Evolutionary conservation across 352 stramenopile species (phyloP).

Genomic region (Thraustochytrium sp.): DNA sequence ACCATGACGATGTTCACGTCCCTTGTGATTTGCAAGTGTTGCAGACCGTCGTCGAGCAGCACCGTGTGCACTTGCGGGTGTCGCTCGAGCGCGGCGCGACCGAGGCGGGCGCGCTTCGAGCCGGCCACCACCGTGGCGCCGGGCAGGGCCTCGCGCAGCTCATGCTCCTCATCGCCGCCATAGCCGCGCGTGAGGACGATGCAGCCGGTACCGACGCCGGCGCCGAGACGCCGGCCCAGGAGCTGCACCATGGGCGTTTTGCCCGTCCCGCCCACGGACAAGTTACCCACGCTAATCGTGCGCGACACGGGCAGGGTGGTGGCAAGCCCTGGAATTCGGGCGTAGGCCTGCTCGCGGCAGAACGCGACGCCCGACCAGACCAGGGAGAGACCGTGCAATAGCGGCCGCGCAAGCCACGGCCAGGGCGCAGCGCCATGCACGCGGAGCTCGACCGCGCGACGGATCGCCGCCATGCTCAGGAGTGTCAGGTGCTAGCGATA

Average conservation of each 20-base stretch:
- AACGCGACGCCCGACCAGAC: not conserved
- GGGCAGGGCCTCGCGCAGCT: not conserved
- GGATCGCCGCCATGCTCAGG: not conserved
- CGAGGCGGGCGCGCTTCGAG: not conserved
- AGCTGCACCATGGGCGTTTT: constrained; percentile 27
- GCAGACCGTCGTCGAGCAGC: constrained; percentile 14
- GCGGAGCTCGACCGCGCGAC: not conserved
- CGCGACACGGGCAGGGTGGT: not conserved
- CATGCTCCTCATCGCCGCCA: not conserved
- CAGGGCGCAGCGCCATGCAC: not conserved
- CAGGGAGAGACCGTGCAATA: not conserved
- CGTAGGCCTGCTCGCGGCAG: not conserved
- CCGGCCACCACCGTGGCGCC: not conserved
- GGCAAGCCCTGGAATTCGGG: not conserved
- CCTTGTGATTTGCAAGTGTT: not conserved
- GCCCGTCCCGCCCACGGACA: not conserved
- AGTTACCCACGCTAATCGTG: not conserved
- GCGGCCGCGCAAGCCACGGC: not conserved
- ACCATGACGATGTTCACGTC: constrained; percentile 33
- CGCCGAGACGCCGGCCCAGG: not conserved
- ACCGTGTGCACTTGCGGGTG: not conserved
- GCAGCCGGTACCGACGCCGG: not conserved
- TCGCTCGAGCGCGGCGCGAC: not conserved
- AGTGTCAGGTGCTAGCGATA: constrained; percentile 38
- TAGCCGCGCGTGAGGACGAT: constrained; percentile 28